Conservation (phyloP, 768 basidiomycete genomes). For the Arthromyces matolae region DNA sequence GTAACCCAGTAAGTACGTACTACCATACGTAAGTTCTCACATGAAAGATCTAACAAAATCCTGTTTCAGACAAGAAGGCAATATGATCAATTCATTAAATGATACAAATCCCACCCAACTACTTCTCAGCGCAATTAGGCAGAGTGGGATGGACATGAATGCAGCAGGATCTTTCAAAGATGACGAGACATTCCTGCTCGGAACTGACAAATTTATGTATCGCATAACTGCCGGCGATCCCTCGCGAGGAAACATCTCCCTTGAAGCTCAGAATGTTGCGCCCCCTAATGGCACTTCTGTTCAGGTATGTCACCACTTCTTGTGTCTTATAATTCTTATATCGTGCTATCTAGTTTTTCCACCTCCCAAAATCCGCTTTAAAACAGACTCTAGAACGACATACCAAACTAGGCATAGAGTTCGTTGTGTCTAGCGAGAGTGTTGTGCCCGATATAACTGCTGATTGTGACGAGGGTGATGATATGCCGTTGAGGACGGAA, state of each 20-base stretch:
- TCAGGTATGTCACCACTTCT: conserved; percentile 28
- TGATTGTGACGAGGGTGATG: not conserved
- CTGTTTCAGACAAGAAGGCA: conserved; percentile 58
- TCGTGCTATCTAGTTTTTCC: conserved; percentile 35
- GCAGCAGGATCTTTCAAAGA: conserved; percentile 41
- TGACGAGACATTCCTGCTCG: conserved; percentile 55
- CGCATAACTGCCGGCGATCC: conserved; percentile 71
- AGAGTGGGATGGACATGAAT: conserved; percentile 27
- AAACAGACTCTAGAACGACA: not conserved
- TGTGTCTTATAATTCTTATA: not conserved
- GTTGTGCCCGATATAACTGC: conserved; percentile 4
- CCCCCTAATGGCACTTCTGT: conserved; percentile 49
- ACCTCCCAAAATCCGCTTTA: conserved; percentile 28
- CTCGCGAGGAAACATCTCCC: conserved; percentile 60
- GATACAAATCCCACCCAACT: conserved; percentile 56
- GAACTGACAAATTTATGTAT: conserved; percentile 41
- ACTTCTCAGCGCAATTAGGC: conserved; percentile 51
- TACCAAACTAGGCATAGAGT: conserved; percentile 8
- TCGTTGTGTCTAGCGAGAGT: conserved; percentile 19
- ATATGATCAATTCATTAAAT: conserved; percentile 61
- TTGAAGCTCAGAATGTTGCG: conserved; percentile 45
- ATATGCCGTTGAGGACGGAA: conserved; percentile 19
- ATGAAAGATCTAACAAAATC: not conserved
- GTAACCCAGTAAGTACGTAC: conserved; percentile 57
- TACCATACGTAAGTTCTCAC: no score